Base-by-base conservation (phyloP, 2,329 filamentous ascomycete genomes). In the Aciculosporium take region DNA sequence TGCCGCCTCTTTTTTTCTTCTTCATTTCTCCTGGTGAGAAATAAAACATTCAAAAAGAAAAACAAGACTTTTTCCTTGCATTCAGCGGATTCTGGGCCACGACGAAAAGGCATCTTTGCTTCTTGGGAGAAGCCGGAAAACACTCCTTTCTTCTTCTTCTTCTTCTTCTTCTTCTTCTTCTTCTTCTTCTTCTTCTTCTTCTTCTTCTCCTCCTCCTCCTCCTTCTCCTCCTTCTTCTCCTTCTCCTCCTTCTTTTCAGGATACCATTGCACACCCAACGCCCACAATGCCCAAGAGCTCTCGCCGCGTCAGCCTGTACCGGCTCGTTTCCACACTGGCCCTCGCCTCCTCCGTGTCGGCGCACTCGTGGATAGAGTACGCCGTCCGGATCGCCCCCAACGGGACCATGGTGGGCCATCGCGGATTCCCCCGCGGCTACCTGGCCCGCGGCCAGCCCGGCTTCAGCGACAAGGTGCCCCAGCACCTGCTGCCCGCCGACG, bases 291-390 rank as follows among this genome's bases (percentile, higher is more conserved):
- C 10, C 7, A 35, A 31, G 23, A 29, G 9, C 10, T 21, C 39
- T 18, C 23, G 28, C 23, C 15, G 33, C 9, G 15, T 32, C 28
- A 46, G 37, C 25, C 17, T 34, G 21, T 25, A 17, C 24, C 41
- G 39, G 7, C 44, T 59, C 28, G 47, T 46, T 15, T 44, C 50
- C 30, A 40, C 51, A 4, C 44, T 66, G 21, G 54, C 63, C 30
- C 47, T 65, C 37, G 49, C 47, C 8, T 45, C 45, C 28, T 40
- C 51, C 5, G 58, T 53, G 27, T 50, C 49, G 21, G 79, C 76
- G 28, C 89, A 95, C 62, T 81, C 78, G 15, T 95, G 88, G 88
- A 72, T 89, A 37, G 87, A 95, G 61, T 68, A 80, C 52, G 67
- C 89, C 38, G 74, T 69, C 46, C 75, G 77, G 43, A 78, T 95